Evolutionary conservation across 2,329 filamentous ascomycete species (phyloP).

Genomic region (Colletotrichum orbiculare): DNA sequence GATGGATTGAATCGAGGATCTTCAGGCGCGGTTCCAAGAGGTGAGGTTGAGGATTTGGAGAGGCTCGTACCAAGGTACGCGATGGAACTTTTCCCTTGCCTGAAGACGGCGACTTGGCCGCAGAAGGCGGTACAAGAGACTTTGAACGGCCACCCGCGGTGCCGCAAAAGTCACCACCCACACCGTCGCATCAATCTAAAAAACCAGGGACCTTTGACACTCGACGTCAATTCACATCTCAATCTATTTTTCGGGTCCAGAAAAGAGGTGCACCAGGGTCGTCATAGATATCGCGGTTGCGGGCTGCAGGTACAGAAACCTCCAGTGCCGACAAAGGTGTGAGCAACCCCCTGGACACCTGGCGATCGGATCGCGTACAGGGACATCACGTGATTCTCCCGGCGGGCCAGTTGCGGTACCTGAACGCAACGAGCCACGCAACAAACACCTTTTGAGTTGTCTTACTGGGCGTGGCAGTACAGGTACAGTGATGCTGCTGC

Average conservation of each 20-base stretch:
- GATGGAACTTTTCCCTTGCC: constrained; percentile 37
- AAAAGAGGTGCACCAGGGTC: constrained; percentile 27
- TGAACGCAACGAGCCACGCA: constrained; percentile 20
- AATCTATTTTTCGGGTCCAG: constrained; percentile 29
- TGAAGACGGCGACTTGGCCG: constrained; percentile 34
- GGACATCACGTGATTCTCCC: constrained; percentile 21
- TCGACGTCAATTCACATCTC: neutral
- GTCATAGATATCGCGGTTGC: constrained; percentile 21
- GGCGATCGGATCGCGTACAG: constrained; percentile 34
- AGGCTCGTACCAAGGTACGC: constrained; percentile 43
- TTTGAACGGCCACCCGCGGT: constrained; percentile 1
- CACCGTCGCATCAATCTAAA: constrained; percentile 15
- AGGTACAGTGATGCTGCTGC: constrained; percentile 8
- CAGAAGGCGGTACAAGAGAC: constrained; percentile 32
- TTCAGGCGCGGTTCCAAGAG: constrained; percentile 64
- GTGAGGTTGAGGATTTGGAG: constrained; percentile 66
- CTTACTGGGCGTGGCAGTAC: neutral
- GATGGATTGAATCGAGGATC: constrained; percentile 62
- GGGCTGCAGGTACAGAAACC: constrained; percentile 35
- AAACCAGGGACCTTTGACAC: neutral
- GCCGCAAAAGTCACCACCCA: constrained; percentile 1
- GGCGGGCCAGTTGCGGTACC: too few relatives aligned
- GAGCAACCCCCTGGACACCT: constrained; percentile 23
- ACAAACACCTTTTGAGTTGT: constrained; percentile 11
- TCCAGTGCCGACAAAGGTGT: constrained; percentile 33